Evolutionary conservation across 192 early-diverging fungal species (phyloP), one percentile per base, ranked within the genome.

Genomic region (Obelidium mucronatum): DNA sequence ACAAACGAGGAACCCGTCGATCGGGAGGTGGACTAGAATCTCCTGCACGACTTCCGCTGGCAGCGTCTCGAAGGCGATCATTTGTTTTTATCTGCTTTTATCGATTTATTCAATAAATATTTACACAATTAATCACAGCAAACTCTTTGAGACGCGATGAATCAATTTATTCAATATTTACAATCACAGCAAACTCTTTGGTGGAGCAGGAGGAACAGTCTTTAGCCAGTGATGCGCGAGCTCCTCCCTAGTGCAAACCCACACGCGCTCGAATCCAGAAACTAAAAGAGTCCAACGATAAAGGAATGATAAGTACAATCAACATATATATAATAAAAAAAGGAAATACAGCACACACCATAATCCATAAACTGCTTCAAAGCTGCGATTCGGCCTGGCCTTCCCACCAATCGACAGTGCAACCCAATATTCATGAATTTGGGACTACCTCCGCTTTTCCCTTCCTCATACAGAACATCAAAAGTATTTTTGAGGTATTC

Each of bases 351-450:
- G 33, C 6, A 59, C 76, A 11, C 30, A 77, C 66, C 39, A 67
- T 88, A 83, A 15, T 86, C 83, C 77, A 88, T 40, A 55, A 88
- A 84, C 55, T 77, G 54, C 26, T 64, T 19, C 75, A 88, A 63
- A 15, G 76, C 84, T 0, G 68, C 75, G 0, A 78, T 80, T 1
- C 87, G 77, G 2, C 84, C 87, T 8, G 87, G 87, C 48, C 81
- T 84, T 22, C 87, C 87, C 13, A 82, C 78, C 17, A 88, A 44
- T 31, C 87, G 40, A 61, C 84, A 86, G 44, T 88, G 87, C 22
- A 88, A 58, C 28, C 87, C 87, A 36, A 88, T 78, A 52, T 77
- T 80, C 80, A 88, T 81, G 70, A 88, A 82, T 55, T 85, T 86
- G 17, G 83, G 79, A 0, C 51, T 31, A 1, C 78, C 80, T 15